Base-by-base conservation (phyloP, 331 rosid species). In the Pyrus hybrid region DNA sequence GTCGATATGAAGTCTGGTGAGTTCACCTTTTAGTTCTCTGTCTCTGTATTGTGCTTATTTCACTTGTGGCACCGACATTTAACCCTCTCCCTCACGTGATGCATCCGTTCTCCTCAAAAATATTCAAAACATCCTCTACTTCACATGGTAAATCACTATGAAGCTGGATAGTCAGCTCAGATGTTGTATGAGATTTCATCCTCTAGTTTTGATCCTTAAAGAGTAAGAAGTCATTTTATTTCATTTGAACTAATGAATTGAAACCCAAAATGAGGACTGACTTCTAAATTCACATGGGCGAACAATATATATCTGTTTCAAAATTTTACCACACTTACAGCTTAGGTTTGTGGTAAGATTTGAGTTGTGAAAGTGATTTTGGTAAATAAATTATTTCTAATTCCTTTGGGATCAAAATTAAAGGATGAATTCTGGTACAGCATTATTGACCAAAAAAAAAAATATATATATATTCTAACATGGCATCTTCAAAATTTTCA, bases 1-100 rank as follows among this genome's bases (percentile, higher is more conserved):
- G 99, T 95, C 83, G 99, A 95, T 89, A 92, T 95, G 98, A 95
- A 95, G 86, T 88, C 99, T 79, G 99, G 99, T 95, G 84, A 91
- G 97, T 72, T 53, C 79, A 18, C 29, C 5, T 62, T 28, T 57
- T 28, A 17, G 12, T 72, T 5, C 26, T 41, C 54, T 11, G 14
- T 62, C 2, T 26, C 61, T 23, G 47, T 0, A 41, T 20, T 20
- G 61, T 26, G 47, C 23, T 43, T 74, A 1, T 61, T 60, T 26
- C 12, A 14, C 43, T 20, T 11, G 45, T 60, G 25, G 28, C 58
- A 17, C 26, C 23, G 32, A 25, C 16, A 23, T 28, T 28, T 25
- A 23, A 13, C 8, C 35, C 20, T 25, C 35, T 26, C 18, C 35
- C 66, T 26, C 20, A 26, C 3, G 23, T 30, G 17, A 64, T 29